Evolutionary conservation across 2,329 filamentous ascomycete genomes (phyloP).

Genomic region (Harringtonia lauricola): DNA sequence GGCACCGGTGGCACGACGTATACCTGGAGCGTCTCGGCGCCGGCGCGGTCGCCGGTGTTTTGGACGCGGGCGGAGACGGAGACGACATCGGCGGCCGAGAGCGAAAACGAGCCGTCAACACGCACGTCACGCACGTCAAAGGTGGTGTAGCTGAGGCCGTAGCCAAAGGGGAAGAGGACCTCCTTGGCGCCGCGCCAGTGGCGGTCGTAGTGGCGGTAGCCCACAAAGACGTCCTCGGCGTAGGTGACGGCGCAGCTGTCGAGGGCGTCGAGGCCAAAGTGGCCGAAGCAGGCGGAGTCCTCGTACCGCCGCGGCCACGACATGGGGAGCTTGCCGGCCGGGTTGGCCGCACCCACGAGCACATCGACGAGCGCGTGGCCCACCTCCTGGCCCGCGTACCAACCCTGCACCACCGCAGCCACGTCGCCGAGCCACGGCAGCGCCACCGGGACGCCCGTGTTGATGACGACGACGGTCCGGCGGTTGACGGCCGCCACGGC

Average conservation of each 20-base stretch:
- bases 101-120: background rate
- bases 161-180: conserved; percentile 17
- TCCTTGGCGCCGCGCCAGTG: conserved; percentile 14
- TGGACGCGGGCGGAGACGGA: conserved; percentile 42
- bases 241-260: conserved; percentile 51
- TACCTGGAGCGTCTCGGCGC: conserved; percentile 46
- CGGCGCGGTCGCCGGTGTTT: conserved; percentile 46
- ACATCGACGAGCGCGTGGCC: conserved; percentile 73
- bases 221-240: conserved; percentile 62
- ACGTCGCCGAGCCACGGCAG: conserved; percentile 57
- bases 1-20: conserved; percentile 30
- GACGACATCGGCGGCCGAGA: conserved; percentile 7
- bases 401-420: conserved; percentile 57
- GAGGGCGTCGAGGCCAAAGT: conserved; percentile 43
- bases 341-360: conserved; percentile 63
- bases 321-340: conserved; percentile 55
- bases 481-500: conserved; percentile 56
- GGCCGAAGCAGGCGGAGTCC: conserved; percentile 59
- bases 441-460: conserved; percentile 63
- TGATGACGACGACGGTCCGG: conserved; percentile 61
- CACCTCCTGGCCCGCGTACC: conserved; percentile 80
- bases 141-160: conserved; percentile 17
- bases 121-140: conserved; percentile 28
- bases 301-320: conserved; percentile 51
- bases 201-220: conserved; percentile 62